phyloP scores from a whole-genome alignment of 1,139 yeast genomes.

The Kodamaea alishanica region DNA sequence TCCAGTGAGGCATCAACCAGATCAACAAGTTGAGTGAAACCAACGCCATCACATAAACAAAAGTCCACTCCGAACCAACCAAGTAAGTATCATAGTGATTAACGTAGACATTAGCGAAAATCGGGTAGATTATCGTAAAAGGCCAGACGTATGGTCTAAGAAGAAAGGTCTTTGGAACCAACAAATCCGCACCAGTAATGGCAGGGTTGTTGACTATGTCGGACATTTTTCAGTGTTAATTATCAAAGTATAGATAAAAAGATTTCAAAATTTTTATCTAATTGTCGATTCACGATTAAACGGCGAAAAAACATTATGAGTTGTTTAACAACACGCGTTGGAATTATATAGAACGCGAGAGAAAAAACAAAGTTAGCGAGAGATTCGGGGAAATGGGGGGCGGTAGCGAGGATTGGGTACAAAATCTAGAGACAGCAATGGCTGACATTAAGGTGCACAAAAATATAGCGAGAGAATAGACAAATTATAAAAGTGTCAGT shows the following conservation, averaged over 20 bases:
- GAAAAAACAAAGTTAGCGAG: background rate
- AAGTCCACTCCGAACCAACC: constrained; percentile 82
- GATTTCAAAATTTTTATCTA: too few relatives aligned
- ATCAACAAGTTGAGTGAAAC: constrained; percentile 70
- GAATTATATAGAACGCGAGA: background rate
- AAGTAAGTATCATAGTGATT: constrained; percentile 76
- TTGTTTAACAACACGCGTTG: too few relatives aligned
- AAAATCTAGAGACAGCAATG: too few relatives aligned
- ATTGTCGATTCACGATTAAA: too few relatives aligned
- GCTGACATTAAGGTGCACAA: too few relatives aligned
- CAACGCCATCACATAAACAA: constrained; percentile 74
- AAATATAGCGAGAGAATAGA: too few relatives aligned
- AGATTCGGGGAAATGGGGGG: too few relatives aligned
- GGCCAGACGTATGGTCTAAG: constrained; percentile 84
- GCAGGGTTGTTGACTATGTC: constrained; percentile 53
- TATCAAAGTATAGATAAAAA: too few relatives aligned
- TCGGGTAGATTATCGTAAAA: constrained; percentile 74
- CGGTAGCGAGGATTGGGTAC: too few relatives aligned
- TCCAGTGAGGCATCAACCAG: constrained; percentile 96
- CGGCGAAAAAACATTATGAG: background rate
- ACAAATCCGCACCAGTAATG: constrained; percentile 62
- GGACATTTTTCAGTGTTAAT: constrained; percentile 24
- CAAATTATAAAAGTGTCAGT: too few relatives aligned
- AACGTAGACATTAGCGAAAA: constrained; percentile 62
- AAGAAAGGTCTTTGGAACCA: constrained; percentile 61